Conservation (phyloP, 495 filamentous ascomycete species). For the Delitschia confertaspora region DNA sequence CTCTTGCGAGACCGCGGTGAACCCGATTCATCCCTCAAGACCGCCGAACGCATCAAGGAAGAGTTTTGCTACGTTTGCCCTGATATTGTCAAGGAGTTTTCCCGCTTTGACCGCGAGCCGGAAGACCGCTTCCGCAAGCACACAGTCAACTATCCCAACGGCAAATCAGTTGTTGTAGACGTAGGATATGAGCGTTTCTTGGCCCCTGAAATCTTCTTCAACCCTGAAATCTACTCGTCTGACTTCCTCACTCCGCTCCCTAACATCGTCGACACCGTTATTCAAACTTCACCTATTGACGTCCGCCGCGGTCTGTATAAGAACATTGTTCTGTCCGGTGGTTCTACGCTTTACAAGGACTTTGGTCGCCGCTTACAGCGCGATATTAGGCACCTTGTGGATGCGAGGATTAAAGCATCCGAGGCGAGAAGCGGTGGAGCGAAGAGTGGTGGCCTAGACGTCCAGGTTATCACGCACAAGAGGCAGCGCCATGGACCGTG, state of each 20-base stretch:
- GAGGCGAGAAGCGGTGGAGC: slow-evolving; percentile 83
- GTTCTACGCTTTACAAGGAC: slow-evolving; percentile 94
- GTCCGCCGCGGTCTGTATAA: slow-evolving; percentile 96
- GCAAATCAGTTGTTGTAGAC: slow-evolving; percentile 73
- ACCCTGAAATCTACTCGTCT: slow-evolving; percentile 96
- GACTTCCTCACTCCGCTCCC: slow-evolving; percentile 95
- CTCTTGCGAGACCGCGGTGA: slow-evolving; percentile 93
- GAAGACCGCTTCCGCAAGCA: slow-evolving; percentile 78
- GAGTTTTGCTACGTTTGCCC: slow-evolving; percentile 97
- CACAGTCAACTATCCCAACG: slow-evolving; percentile 76
- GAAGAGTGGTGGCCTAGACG: slow-evolving; percentile 76
- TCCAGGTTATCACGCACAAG: slow-evolving; percentile 94
- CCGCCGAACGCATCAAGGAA: slow-evolving; percentile 95
- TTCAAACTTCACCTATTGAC: slow-evolving; percentile 94
- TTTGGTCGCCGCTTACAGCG: slow-evolving; percentile 92
- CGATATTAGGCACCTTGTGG: slow-evolving; percentile 91
- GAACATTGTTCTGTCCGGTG: slow-evolving; percentile 97
- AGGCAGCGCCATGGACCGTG: slow-evolving; percentile 92
- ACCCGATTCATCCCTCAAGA: slow-evolving; percentile 93
- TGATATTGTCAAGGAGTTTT: slow-evolving; percentile 96
- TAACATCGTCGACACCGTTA: slow-evolving; percentile 88
- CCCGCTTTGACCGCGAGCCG: slow-evolving; percentile 82
- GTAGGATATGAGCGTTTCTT: slow-evolving; percentile 97
- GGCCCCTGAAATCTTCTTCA: slow-evolving; percentile 98
- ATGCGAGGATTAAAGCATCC: slow-evolving; percentile 80